Base-by-base conservation (phyloP, 495 filamentous ascomycete genomes). In the Xanthoparmelia taractica region DNA sequence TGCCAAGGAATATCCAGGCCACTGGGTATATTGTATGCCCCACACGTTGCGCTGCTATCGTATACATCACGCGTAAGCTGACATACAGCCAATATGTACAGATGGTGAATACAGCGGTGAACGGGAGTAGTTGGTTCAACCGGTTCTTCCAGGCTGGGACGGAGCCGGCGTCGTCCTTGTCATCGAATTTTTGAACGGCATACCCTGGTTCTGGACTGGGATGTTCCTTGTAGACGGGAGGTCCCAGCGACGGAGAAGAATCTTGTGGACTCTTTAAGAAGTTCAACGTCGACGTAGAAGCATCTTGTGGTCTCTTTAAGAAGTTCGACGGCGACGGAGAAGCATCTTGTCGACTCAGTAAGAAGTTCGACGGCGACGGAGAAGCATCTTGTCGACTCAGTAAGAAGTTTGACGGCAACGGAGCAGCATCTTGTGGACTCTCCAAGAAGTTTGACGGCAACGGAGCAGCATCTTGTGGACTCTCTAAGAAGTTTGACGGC, bases 11-110 rank as follows among this genome's bases (percentile, higher is more conserved):
- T 7, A 63, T 7, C 57, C 61, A 59, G 36, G 61, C 54, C 47
- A 56, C 55, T 41, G 60, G 60, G n/a, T 56, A 62, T 13, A 62
- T 33, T 27, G 50, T 56, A 10, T 54, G 60, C 8, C 33, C 8
- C 29, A 31, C 17, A 11, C 12, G 12, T 25, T 62, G 60, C 37
- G 60, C 60, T 56, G 60, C 60, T 27, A 56, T 17, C 33, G 60
- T 62, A 23, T 15, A 55, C 18, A 29, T 27, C 18, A 56, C 54
- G 27, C 60, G 60, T 15, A 62, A 33, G 18, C 8, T 27, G 20
- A 56, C 20, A 23, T 62, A 62, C 34, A 62, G 37, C 25, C 48
- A 52, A 25, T 52, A 52, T 52, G 48, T 12, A 31, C 11, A 10
- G 25, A 52, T 52, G 29, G 48, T 25, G 23, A 0, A 10, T 6